Conservation (phyloP, 768 basidiomycete species). For the Pleurotus giganteus region DNA sequence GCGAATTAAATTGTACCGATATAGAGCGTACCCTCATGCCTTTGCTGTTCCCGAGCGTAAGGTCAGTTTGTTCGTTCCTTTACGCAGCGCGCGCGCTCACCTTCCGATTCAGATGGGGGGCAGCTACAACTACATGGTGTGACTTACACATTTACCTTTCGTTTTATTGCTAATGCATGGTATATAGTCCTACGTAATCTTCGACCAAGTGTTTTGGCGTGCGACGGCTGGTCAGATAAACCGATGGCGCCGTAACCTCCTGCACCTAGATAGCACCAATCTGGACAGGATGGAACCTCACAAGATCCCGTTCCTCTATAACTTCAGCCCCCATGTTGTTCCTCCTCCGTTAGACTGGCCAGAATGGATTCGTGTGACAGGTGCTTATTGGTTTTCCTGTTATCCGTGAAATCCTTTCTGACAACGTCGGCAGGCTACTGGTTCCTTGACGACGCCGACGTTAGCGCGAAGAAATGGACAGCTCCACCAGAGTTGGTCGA, state of each 20-base stretch:
- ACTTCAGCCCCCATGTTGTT: constrained; percentile 89
- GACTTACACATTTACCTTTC: constrained; percentile 13
- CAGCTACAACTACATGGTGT: constrained; percentile 96
- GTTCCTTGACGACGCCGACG: constrained; percentile 93
- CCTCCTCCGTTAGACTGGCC: constrained; percentile 98
- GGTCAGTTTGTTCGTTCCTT: constrained; percentile 35
- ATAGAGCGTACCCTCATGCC: constrained; percentile 92
- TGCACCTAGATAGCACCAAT: constrained; percentile 77
- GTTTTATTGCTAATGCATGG: constrained; percentile 5
- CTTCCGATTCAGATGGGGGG: constrained; percentile 77
- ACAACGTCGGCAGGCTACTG: constrained; percentile 70
- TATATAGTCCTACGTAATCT: constrained; percentile 86
- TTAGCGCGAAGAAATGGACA: constrained; percentile 84
- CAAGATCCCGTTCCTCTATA: constrained; percentile 97
- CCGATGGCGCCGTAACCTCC: constrained; percentile 79
- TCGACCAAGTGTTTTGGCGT: constrained; percentile 97
- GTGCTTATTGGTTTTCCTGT: constrained; percentile 31
- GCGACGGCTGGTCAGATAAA: constrained; percentile 94
- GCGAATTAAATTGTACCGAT: not conserved
- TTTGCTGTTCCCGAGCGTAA: constrained; percentile 97
- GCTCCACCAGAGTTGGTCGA: constrained; percentile 77
- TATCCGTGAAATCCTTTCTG: not conserved
- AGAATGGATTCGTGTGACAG: constrained; percentile 95
- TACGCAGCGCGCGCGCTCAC: constrained; percentile 12
- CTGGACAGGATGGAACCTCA: constrained; percentile 96